phyloP scores from a whole-genome alignment of 345 rosid genomes.

The Psidium friedrichsthalianum region DNA sequence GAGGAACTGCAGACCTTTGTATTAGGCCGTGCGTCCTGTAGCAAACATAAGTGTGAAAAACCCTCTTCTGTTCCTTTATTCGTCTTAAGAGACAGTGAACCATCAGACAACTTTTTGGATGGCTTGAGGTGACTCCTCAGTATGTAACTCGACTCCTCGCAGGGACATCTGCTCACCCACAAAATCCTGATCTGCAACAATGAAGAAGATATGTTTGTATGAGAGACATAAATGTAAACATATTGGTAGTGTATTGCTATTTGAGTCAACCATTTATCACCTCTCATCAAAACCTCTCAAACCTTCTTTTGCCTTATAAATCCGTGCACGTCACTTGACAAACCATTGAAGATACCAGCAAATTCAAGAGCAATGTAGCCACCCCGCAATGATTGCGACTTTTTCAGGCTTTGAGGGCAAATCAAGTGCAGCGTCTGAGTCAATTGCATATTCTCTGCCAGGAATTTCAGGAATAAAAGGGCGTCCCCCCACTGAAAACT shows the following conservation, averaged over 20 bases:
- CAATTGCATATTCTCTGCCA: slow-evolving; percentile 73
- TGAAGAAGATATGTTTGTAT: neutral
- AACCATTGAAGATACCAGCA: slow-evolving; percentile 83
- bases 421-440: slow-evolving; percentile 97
- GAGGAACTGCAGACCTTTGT: slow-evolving; percentile 45
- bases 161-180: slow-evolving; percentile 80
- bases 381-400: slow-evolving; percentile 87
- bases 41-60: slow-evolving; percentile 98
- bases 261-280: slow-evolving; percentile 15
- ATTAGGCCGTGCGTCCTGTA: slow-evolving; percentile 84
- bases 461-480: slow-evolving; percentile 90
- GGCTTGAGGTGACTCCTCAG: slow-evolving; percentile 83
- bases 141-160: slow-evolving; percentile 84
- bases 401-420: slow-evolving; percentile 74
- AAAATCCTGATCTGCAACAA: slow-evolving; percentile 72
- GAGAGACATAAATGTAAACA: neutral
- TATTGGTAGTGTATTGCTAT: neutral
- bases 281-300: slow-evolving; percentile 95
- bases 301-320: slow-evolving; percentile 91
- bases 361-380: slow-evolving; percentile 89
- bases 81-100: slow-evolving; percentile 73
- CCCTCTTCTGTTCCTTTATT: slow-evolving; percentile 78
- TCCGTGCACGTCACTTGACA: slow-evolving; percentile 76
- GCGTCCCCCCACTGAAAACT: slow-evolving; percentile 81
- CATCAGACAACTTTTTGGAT: slow-evolving; percentile 70